Evolutionary conservation across 1,284 basidiomycete genomes (phyloP), one percentile per base, ranked within the genome.

Genomic region (Erythrobasidium hasegawianum): DNA sequence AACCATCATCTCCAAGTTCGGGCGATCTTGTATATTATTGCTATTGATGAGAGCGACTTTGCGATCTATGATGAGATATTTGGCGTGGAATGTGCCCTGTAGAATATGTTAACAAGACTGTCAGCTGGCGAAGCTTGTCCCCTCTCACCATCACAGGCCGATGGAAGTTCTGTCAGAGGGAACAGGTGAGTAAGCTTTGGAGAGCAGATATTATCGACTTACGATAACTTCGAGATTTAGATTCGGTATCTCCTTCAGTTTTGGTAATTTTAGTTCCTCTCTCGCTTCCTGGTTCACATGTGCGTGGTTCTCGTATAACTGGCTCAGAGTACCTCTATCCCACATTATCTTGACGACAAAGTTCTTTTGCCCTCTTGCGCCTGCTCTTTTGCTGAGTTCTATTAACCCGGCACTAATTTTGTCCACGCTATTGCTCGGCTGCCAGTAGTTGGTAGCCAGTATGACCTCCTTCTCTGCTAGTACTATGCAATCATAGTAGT

Each of bases 51-150:
- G 78, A 0, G 85, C 87, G 29, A 88, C 80, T 71, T 83, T 85
- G 16, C 87, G 81, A 73, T 90, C 88, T 9, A 89, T 84, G 60
- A 89, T 80, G 74, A 88, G 80, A 69, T 87, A 87, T 75, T 90
- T 89, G 50, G 85, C 84, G 72, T 90, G 88, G 77, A 89, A 90
- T 0, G 87, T 89, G 33, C 87, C 87, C 55, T 58, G 24, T 2
- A 13, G 24, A 33, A 13, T 26, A 33, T 41, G 1, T 5, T n/a
- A 47, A 16, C n/a, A 16, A 5, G 16, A 18, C 16, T 18, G 43
- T 14, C n/a, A 18, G 8, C 14, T 47, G 22, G 7, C 43, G n/a
- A 16, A 18, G 16, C 16, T 16, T 47, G 7, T 24, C 43, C n/a
- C 38, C 65, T n/a, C 71, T 38, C 38, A 64, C 61, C 40, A 87